Evolutionary conservation across 2,329 filamentous ascomycete species (phyloP), one percentile per base, ranked within the genome.

Genomic region (Bipolaris bicolor): DNA sequence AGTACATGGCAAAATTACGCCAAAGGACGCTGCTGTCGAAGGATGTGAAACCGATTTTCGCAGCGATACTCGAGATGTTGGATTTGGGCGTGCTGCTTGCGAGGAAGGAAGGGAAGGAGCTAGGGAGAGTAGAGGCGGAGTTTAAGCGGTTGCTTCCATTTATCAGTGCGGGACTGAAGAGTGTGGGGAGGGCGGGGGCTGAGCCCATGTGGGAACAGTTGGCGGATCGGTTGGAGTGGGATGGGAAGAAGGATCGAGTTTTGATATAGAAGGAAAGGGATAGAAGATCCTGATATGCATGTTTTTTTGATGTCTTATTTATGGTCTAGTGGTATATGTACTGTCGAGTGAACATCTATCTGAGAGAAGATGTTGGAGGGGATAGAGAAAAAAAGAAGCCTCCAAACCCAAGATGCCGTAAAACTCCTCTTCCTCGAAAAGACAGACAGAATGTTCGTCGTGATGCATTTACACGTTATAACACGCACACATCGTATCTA

Each of bases 171-270:
- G 92, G 90, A 0, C 72, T 97, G 61, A 85, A 88, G 52, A 89
- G 89, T 9, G 86, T 95, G 9, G 88, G 91, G 48, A 84, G 92
- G 65, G 90, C 88, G 33, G 88, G 90, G 46, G 86, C 86, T 26
- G 87, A 91, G 77, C 82, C 68, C 70, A 84, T 88, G 71, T 94
- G 92, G 90, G 91, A 95, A 75, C 86, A 90, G 58, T 73, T 97
- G 58, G 91, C 90, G 0, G 91, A 96, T 74, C 90, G 89, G 80
- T 76, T 96, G 43, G 89, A 93, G 9, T 49, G 46, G 46, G 34
- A 49, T 39, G 46, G 34, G 22, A 49, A 39, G 46, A 39, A 49
- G 46, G 33, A 29, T 2, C 46, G 46, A 7, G 13, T 39, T 13
- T 31, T 11, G 10, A 10, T 13, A 13, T 31, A 31, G 29, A 11